Evolutionary conservation across 2,329 filamentous ascomycete species (phyloP).

Genomic region (Boeremia lycopersici): DNA sequence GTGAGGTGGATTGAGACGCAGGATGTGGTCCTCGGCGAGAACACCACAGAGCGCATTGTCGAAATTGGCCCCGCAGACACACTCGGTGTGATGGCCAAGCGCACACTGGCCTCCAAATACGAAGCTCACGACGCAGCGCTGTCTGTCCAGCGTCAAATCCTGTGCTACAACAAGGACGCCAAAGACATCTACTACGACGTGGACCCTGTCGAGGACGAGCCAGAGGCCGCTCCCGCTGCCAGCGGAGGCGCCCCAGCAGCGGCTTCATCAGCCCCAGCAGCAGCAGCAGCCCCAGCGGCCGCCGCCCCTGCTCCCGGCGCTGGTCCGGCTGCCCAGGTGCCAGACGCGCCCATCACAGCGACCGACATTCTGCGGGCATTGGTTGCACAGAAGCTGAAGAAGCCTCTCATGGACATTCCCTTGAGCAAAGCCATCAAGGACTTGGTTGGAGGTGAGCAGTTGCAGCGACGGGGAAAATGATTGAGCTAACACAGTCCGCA

Average conservation of each 20-base stretch:
- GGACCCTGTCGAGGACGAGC: slow-evolving; percentile 83
- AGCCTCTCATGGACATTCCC: slow-evolving; percentile 84
- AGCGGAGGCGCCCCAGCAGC: slow-evolving; percentile 50
- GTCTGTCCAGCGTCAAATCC: slow-evolving; percentile 93
- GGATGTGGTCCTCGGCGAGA: slow-evolving; percentile 97
- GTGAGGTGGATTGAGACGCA: slow-evolving; percentile 99
- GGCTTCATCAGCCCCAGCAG: slow-evolving; percentile 54
- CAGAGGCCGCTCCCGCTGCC: slow-evolving; percentile 61
- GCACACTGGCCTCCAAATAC: slow-evolving; percentile 94
- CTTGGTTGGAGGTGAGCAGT: slow-evolving; percentile 80
- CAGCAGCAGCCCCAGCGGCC: slow-evolving; percentile 59
- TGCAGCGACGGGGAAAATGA: neutral
- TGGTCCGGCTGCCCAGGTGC: slow-evolving; percentile 84
- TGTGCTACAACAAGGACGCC: slow-evolving; percentile 99
- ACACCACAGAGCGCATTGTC: slow-evolving; percentile 94
- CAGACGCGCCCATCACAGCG: slow-evolving; percentile 85
- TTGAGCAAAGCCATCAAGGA: slow-evolving; percentile 98
- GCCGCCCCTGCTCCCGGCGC: slow-evolving; percentile 68
- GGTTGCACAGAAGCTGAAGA: slow-evolving; percentile 98
- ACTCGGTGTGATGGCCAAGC: slow-evolving; percentile 94
- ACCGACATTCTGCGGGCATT: slow-evolving; percentile 87
- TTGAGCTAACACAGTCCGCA: slow-evolving; percentile 47
- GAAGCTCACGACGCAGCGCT: slow-evolving; percentile 98
- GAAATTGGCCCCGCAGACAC: slow-evolving; percentile 97
- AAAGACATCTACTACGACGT: slow-evolving; percentile 99